Conservation (phyloP, 306 rosid genomes). For the Boehmeria nivea region DNA sequence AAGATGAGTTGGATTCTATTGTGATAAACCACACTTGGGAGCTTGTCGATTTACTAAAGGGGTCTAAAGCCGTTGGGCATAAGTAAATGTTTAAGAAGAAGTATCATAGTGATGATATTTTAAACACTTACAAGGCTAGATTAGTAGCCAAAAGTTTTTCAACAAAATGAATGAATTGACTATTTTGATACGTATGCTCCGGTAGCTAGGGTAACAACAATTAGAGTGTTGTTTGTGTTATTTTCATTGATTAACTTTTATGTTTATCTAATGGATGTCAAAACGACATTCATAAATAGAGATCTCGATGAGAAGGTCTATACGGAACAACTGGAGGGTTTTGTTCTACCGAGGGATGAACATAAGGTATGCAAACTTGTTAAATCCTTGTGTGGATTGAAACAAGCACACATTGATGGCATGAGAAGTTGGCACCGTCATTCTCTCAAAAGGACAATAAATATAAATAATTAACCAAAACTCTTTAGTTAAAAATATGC, state of each 20-base stretch:
- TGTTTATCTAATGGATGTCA: too few relatives aligned
- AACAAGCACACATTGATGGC: neutral
- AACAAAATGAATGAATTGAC: neutral
- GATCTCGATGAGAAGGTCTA: too few relatives aligned
- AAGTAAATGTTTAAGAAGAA: neutral
- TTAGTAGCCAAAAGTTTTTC: neutral
- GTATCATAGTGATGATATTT: neutral
- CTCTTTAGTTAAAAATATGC: too few relatives aligned
- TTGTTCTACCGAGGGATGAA: too few relatives aligned
- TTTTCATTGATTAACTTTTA: too few relatives aligned
- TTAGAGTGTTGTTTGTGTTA: too few relatives aligned
- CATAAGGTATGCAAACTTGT: neutral
- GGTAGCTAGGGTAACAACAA: neutral
- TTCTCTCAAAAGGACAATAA: too few relatives aligned
- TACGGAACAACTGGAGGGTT: too few relatives aligned
- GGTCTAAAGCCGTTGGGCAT: neutral
- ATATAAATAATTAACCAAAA: too few relatives aligned
- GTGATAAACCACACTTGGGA: neutral
- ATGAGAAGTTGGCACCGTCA: neutral
- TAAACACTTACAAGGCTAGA: neutral
- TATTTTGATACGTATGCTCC: neutral
- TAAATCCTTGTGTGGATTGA: neutral
- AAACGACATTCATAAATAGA: too few relatives aligned
- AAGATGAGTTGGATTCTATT: neutral
- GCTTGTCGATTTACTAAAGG: neutral